Percentiles rank a stretch among this genome's conserved stretches.
Conservation (phyloP, 371 early-diverging fungal genomes). For the Syncephalis fuscata region DNA sequence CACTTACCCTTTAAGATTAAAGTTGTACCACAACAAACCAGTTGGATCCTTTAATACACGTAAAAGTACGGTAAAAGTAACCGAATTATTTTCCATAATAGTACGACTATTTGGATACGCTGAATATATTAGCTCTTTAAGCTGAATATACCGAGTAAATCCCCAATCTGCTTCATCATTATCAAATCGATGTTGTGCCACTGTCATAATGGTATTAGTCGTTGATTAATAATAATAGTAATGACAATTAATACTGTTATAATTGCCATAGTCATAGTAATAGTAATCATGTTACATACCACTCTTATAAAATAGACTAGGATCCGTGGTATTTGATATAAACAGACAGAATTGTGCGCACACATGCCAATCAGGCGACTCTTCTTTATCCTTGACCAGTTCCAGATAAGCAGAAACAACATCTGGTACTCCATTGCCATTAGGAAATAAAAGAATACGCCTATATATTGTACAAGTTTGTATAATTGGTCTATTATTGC, state of each 20-base stretch:
- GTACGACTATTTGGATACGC: conserved; percentile 31
- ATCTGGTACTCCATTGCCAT: conserved; percentile 62
- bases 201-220: too few relatives aligned
- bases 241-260: conserved; percentile 1
- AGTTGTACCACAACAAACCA: conserved; percentile 89
- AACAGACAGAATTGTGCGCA: conserved; percentile 77
- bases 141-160: conserved; percentile 62
- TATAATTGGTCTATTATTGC: neutral
- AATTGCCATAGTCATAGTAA: neutral
- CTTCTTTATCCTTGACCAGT: conserved; percentile 44
- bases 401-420: conserved; percentile 69
- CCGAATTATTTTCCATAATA: conserved; percentile 43
- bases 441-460: conserved; percentile 81
- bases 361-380: conserved; percentile 53
- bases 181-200: conserved; percentile 70
- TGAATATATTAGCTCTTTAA: conserved; percentile 23
- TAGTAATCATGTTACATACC: conserved; percentile 24
- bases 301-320: conserved; percentile 36
- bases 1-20: conserved; percentile 59
- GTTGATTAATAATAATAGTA: too few relatives aligned
- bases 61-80: conserved; percentile 56
- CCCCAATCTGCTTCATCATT: conserved; percentile 88
- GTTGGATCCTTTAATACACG: conserved; percentile 73
- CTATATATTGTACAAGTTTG: conserved; percentile 15
- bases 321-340: conserved; percentile 59